Conservation (phyloP, 805 yeast species). For the Kockiozyma suomiensis region DNA sequence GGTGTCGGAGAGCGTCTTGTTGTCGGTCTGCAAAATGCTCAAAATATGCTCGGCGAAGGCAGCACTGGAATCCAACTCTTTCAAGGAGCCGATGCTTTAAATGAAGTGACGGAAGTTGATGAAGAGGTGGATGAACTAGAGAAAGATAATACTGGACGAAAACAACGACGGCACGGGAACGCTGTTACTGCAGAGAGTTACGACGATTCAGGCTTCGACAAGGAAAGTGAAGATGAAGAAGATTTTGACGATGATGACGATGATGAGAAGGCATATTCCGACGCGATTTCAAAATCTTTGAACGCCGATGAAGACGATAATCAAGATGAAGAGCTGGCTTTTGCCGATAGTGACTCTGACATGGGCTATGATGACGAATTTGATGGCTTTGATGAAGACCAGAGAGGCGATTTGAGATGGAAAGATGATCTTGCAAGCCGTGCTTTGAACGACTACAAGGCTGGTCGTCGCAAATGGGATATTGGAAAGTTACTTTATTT, state of each 20-base stretch:
- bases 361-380: slow-evolving; percentile 48
- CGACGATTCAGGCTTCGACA: slow-evolving; percentile 39
- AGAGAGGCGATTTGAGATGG: slow-evolving; percentile 39
- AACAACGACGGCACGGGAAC: slow-evolving; percentile 33
- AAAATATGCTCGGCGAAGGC: slow-evolving; percentile 59
- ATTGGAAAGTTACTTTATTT: slow-evolving; percentile 78
- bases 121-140: slow-evolving; percentile 48
- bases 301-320: slow-evolving; percentile 41
- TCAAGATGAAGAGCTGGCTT: slow-evolving; percentile 53
- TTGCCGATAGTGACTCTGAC: slow-evolving; percentile 48
- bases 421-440: slow-evolving; percentile 45
- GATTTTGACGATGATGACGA: slow-evolving; percentile 30
- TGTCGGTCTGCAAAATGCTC: slow-evolving; percentile 74
- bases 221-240: slow-evolving; percentile 45
- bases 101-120: slow-evolving; percentile 45
- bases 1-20: slow-evolving; percentile 89
- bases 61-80: slow-evolving; percentile 76
- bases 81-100: slow-evolving; percentile 53
- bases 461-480: slow-evolving; percentile 66
- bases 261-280: slow-evolving; percentile 9
- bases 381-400: slow-evolving; percentile 49
- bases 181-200: slow-evolving; percentile 17
- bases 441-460: slow-evolving; percentile 65
- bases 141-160: slow-evolving; percentile 44
- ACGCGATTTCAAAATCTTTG: neutral